phyloP scores from a whole-genome alignment of 495 filamentous ascomycete species.

The Hypoxylon intermedium region DNA sequence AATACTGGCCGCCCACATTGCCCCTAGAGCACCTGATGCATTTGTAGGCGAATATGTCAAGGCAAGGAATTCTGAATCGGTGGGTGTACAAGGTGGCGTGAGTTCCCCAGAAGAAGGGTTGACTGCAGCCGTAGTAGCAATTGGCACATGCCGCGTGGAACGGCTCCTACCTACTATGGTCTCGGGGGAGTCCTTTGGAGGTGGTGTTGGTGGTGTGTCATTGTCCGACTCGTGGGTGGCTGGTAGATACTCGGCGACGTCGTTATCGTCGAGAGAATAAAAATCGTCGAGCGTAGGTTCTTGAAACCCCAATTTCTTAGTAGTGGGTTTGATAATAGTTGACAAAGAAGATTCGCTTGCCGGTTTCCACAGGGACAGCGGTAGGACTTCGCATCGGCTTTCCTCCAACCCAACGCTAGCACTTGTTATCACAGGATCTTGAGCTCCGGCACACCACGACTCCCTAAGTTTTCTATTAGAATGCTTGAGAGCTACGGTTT shows the following conservation, averaged over 20 bases:
- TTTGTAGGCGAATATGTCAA: conserved; percentile 20
- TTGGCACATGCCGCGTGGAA: conserved; percentile 28
- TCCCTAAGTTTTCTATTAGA: conserved; percentile 28
- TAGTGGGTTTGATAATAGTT: conserved; percentile 4
- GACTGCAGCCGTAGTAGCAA: conserved; percentile 42
- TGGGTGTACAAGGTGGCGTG: conserved; percentile 31
- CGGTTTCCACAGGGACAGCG: conserved; percentile 30
- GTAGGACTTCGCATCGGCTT: background rate
- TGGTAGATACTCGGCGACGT: conserved; percentile 50
- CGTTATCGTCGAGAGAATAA: conserved; percentile 53
- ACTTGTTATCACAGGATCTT: conserved; percentile 24
- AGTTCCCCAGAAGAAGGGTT: conserved; percentile 22
- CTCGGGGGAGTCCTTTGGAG: conserved; percentile 26
- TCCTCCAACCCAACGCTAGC: background rate
- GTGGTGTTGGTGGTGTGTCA: conserved; percentile 29
- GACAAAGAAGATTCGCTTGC: conserved; percentile 33
- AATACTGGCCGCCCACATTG: conserved; percentile 51
- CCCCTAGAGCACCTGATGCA: conserved; percentile 28
- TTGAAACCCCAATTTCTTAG: conserved; percentile 31
- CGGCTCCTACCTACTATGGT: conserved; percentile 43
- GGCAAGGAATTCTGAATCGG: conserved; percentile 27
- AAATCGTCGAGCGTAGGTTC: conserved; percentile 58
- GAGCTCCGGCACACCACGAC: conserved; percentile 34
- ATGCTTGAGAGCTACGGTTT: background rate
- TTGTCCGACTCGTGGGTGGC: conserved; percentile 9